Conservation (phyloP, 345 rosid genomes). For the Brassica rapa region DNA sequence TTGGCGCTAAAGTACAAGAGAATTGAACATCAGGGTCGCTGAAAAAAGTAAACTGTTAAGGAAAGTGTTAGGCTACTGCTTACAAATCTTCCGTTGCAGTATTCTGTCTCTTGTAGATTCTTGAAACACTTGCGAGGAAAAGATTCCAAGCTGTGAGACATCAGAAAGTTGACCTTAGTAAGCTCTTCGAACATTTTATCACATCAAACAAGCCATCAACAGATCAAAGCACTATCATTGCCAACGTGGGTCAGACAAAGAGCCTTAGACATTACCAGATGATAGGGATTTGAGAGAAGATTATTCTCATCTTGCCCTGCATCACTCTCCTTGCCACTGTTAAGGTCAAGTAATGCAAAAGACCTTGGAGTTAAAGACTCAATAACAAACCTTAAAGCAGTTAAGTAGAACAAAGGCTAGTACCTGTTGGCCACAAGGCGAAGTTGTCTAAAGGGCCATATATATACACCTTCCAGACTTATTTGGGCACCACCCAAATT, state of each 20-base stretch:
- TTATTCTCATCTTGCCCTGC: constrained; percentile 77
- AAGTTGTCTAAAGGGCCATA: constrained; percentile 99
- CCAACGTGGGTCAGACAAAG: neutral
- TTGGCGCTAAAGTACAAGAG: constrained; percentile 61
- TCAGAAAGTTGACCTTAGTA: constrained; percentile 21
- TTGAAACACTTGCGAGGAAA: constrained; percentile 97
- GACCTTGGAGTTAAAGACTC: constrained; percentile 17
- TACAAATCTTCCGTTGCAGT: constrained; percentile 87
- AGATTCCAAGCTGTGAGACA: constrained; percentile 86
- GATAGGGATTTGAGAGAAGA: constrained; percentile 91
- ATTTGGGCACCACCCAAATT: constrained; percentile 88
- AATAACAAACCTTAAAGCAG: neutral
- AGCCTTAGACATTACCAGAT: constrained; percentile 64
- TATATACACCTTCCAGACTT: constrained; percentile 96
- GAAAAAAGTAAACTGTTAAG: neutral
- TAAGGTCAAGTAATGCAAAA: constrained; percentile 23
- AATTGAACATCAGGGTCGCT: constrained; percentile 16
- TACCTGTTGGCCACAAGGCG: constrained; percentile 94
- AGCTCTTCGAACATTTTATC: constrained; percentile 22
- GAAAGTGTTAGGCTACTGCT: constrained; percentile 15
- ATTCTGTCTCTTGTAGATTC: constrained; percentile 80
- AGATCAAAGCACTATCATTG: constrained; percentile 9
- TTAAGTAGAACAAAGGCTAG: constrained; percentile 1
- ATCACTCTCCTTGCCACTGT: constrained; percentile 86
- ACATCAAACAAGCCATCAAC: constrained; percentile 14